Conservation (phyloP, 208 protist species). For the Acanthamoeba healyi region DNA sequence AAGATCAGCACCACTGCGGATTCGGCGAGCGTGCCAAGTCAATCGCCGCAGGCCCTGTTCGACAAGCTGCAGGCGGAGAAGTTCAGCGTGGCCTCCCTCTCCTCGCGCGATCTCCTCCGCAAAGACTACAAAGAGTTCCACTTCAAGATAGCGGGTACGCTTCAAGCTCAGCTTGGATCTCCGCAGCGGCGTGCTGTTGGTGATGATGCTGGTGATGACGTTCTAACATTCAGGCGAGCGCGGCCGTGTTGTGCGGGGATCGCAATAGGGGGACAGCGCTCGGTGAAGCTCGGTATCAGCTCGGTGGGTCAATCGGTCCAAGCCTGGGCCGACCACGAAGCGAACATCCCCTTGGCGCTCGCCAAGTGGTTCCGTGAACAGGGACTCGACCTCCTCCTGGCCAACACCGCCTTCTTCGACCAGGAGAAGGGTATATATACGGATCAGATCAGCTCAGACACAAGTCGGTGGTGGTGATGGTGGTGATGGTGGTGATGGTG, state of each 20-base stretch:
- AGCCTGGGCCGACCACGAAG: not conserved
- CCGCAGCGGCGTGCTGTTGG: no score
- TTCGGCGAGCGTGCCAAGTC: not conserved
- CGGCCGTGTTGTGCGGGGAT: no score
- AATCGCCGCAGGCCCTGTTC: not conserved
- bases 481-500: no score
- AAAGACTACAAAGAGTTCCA: slow-evolving; percentile 66
- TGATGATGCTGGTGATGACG: no score
- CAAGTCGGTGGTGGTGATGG: not conserved
- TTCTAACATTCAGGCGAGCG: not conserved
- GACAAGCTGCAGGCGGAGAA: slow-evolving; percentile 52
- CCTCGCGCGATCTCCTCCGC: slow-evolving; percentile 5
- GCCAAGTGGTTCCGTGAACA: not conserved
- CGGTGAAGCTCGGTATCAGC: slow-evolving; percentile 24
- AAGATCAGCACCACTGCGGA: no score
- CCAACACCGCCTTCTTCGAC: slow-evolving; percentile 25
- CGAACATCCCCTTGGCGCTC: not conserved
- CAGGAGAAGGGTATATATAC: not conserved
- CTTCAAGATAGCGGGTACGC: not conserved
- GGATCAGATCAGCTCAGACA: not conserved
- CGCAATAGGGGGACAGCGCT: not conserved
- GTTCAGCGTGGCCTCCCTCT: slow-evolving; percentile 27
- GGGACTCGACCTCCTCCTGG: not conserved
- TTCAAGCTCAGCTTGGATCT: no score
- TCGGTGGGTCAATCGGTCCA: slow-evolving; percentile 20